A percentile compares a stretch with the other conserved stretches of the same genome.
phyloP scores from a whole-genome alignment of 2,329 filamentous ascomycete genomes.

The Phialophora chinensis region DNA sequence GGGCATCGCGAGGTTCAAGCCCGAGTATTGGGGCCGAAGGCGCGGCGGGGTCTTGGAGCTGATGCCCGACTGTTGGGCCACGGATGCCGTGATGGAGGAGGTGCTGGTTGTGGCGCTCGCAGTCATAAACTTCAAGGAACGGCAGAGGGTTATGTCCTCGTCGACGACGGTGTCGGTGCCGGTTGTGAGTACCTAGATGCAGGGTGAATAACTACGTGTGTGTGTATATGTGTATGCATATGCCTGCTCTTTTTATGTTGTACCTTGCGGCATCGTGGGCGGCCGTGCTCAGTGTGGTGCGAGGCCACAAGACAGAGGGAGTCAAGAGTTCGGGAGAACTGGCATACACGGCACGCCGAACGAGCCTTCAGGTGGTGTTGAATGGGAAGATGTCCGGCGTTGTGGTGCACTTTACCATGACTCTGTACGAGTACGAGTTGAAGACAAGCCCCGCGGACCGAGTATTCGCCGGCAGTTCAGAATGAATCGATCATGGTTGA shows the following conservation, averaged over 20 bases:
- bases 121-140: constrained; percentile 12
- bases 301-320: not conserved
- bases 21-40: constrained; percentile 13
- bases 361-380: not conserved
- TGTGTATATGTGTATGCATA: not conserved
- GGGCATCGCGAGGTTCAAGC: constrained; percentile 21
- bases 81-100: constrained; percentile 2
- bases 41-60: constrained; percentile 18
- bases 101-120: constrained; percentile 11
- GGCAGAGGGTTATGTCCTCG: not conserved
- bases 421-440: not conserved
- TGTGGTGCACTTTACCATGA: not conserved
- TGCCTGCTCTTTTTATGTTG: not conserved
- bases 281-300: not conserved
- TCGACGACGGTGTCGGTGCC: not conserved
- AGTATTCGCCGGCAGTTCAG: not conserved
- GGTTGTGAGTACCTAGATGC: not conserved
- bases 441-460: not conserved
- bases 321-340: not conserved
- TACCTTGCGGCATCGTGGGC: not conserved
- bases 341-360: not conserved
- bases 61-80: constrained; percentile 12
- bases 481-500: not conserved
- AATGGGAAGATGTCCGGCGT: not conserved
- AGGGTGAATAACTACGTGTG: not conserved